Percentiles rank a stretch among this genome's conserved stretches.
Conservation (phyloP, 2,329 filamentous ascomycete genomes). For the Monilinia polystroma region DNA sequence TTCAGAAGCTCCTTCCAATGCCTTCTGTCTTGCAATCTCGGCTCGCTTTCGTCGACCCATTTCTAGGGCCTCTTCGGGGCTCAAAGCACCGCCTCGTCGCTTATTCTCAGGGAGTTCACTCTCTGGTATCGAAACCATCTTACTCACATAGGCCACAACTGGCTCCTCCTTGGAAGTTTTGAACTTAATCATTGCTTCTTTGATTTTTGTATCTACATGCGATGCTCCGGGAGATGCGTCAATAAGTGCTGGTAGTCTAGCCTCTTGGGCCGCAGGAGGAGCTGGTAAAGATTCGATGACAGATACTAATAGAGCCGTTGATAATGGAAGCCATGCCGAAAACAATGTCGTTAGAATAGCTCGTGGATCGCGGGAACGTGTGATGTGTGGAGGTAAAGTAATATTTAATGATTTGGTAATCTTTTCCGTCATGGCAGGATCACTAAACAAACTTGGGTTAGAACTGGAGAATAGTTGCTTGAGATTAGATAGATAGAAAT, state of each 20-base stretch:
- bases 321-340: conserved; percentile 85
- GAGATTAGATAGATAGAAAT: conserved; percentile 41
- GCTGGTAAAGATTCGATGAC: conserved; percentile 91
- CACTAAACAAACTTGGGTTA: conserved; percentile 50
- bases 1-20: conserved; percentile 41
- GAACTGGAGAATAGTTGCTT: conserved; percentile 25
- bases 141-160: conserved; percentile 92
- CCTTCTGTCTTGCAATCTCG: conserved; percentile 79
- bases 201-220: conserved; percentile 66
- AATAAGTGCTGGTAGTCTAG: conserved; percentile 76
- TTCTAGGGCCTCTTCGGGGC: conserved; percentile 85
- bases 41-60: conserved; percentile 84
- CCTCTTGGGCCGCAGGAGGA: conserved; percentile 74
- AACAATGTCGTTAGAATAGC: conserved; percentile 85
- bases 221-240: conserved; percentile 74
- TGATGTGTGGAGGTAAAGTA: conserved; percentile 77
- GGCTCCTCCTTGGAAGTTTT: conserved; percentile 69
- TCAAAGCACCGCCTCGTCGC: conserved; percentile 67
- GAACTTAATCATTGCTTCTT: conserved; percentile 80
- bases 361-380: conserved; percentile 79
- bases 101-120: conserved; percentile 90
- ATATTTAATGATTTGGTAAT: conserved; percentile 90
- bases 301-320: conserved; percentile 87
- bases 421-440: conserved; percentile 81
- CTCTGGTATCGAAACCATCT: conserved; percentile 94